Evolutionary conservation across 208 protist genomes (phyloP).

Genomic region (Trichomonas vaginalis): DNA sequence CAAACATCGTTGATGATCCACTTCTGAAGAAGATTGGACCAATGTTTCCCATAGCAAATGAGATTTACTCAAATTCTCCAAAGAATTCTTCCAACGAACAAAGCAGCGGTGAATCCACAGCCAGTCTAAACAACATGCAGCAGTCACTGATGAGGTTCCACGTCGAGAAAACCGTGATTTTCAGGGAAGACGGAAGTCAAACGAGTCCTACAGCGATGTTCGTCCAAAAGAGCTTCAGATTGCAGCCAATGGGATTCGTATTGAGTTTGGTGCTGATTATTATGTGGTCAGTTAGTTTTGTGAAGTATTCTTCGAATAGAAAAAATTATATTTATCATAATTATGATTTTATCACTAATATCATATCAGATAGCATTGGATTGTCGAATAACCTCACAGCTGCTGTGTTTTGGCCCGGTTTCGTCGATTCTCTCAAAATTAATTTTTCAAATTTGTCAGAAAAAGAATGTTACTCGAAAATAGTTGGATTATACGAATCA

Average conservation of each 20-base stretch:
- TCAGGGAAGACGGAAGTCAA: background rate
- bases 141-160: background rate
- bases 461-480: too few species aligned
- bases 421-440: too few species aligned
- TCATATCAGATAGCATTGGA: background rate
- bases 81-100: background rate
- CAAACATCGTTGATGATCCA: background rate
- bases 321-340: background rate
- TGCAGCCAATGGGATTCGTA: background rate
- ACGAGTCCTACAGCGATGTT: background rate
- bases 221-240: background rate
- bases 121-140: too few species aligned
- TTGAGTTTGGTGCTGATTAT: background rate
- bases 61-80: background rate
- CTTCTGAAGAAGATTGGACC: background rate
- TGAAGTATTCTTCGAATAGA: background rate
- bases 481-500: too few species aligned
- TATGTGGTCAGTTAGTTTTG: background rate
- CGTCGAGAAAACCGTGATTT: background rate
- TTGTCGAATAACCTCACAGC: background rate
- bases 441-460: too few species aligned
- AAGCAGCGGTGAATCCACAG: background rate
- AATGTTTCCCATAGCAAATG: background rate
- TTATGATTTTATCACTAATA: background rate
- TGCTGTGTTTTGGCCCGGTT: background rate